Base-by-base conservation (phyloP, 2,329 filamentous ascomycete genomes). In the Hymenoscyphus repandus region DNA sequence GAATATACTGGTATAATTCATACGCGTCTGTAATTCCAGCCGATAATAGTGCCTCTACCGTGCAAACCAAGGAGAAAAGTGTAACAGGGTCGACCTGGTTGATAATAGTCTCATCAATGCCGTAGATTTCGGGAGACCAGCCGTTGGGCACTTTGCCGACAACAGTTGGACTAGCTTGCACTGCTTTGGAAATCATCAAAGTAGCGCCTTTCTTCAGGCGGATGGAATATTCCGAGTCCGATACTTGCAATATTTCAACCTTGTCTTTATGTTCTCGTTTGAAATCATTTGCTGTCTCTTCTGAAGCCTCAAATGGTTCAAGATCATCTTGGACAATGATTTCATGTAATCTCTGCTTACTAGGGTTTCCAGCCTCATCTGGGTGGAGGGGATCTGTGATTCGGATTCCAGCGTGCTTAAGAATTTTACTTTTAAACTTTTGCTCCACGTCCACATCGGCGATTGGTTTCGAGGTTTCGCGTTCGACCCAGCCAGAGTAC, bases 1-100 rank as follows among this genome's bases (percentile, higher is more conserved):
- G 92, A 58, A 97, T 90, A 64, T 97, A 96, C 77, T 96, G 90
- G 81, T 97, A 97, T 74, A 97, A 96, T 74, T 97, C 92, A 67
- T 96, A 97, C 7, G 92, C 91, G 66, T 97, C 92, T 27, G 91
- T 96, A 69, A 97, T 90, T 82, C 92, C 92, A 53, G 88, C 85
- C 22, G 88, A 85, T 38, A 97, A 78, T 9, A 97, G 83, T 51
- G 90, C 83, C 70, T 97, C 92, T 1, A 86, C 89, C 38, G 90
- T 93, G 40, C 88, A 93, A 41, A 96, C 90, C 33, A 97, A 84
- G 17, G 96, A 88, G 67, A 88, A 97, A 43, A 97, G 79, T 1
- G 92, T 95, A 58, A 96, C 90, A 6, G 90, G 91, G 65, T 97
- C 92, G 55, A 97, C 92, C 68, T 97, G 92, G 38, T 84, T 85